Evolutionary conservation across 1,284 basidiomycete species (phyloP).

Genomic region (Leccinum griseonigrum): DNA sequence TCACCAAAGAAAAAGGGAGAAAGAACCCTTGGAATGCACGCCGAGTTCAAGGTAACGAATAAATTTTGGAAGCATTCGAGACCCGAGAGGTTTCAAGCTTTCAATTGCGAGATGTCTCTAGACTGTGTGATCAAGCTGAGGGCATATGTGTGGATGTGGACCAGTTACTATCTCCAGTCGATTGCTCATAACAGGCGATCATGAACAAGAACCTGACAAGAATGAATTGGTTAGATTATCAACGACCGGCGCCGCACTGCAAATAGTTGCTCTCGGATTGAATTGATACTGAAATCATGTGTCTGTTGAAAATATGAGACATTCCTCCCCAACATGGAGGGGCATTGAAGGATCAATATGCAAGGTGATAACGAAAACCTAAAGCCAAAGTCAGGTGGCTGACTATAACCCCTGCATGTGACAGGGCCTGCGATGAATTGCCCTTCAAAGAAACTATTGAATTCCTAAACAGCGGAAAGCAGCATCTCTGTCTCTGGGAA

Average conservation of each 20-base stretch:
- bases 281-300: neutral
- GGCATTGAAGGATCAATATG: neutral
- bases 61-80: neutral
- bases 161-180: neutral
- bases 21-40: neutral
- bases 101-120: neutral
- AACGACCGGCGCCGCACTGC: neutral
- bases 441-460: neutral
- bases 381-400: neutral
- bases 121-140: neutral
- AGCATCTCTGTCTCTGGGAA: slow-evolving; percentile 1
- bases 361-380: neutral
- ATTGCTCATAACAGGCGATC: neutral
- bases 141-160: neutral
- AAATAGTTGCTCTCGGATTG: neutral
- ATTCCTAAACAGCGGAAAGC: neutral
- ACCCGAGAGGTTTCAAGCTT: neutral
- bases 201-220: neutral
- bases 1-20: neutral
- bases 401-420: slow-evolving; percentile 1
- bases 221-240: neutral
- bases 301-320: neutral
- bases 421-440: neutral
- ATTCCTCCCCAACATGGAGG: neutral
- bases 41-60: neutral